Evolutionary conservation across 306 rosid genomes (phyloP).

Genomic region (Sindora glabra): DNA sequence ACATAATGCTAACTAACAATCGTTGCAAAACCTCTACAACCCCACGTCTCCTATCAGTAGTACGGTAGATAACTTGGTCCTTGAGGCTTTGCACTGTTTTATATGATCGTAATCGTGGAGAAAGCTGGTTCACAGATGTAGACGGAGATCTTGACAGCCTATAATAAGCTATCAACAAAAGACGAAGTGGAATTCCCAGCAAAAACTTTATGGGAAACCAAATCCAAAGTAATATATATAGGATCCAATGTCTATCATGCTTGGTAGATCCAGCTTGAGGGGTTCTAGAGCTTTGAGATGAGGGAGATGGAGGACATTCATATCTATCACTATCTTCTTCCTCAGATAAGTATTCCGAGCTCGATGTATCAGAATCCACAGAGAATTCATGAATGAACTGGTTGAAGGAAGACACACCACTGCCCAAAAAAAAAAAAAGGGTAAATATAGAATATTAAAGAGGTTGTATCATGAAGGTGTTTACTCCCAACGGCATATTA

Average conservation of each 20-base stretch:
- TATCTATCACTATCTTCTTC: constrained; percentile 57
- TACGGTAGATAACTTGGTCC: constrained; percentile 65
- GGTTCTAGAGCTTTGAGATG: constrained; percentile 57
- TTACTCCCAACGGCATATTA: too few relatives aligned
- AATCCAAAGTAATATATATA: constrained; percentile 43
- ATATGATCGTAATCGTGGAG: constrained; percentile 21
- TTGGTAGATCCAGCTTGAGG: constrained; percentile 37
- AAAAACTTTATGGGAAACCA: constrained; percentile 47
- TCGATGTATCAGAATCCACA: constrained; percentile 77
- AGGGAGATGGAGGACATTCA: constrained; percentile 46
- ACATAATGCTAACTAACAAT: background rate
- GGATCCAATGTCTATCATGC: constrained; percentile 34
- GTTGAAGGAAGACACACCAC: constrained; percentile 94
- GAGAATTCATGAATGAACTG: constrained; percentile 76
- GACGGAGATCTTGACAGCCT: constrained; percentile 19
- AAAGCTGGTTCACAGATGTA: constrained; percentile 20
- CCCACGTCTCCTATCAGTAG: constrained; percentile 92
- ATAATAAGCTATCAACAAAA: constrained; percentile 23
- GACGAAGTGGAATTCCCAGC: constrained; percentile 41
- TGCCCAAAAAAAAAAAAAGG: constrained; percentile 25
- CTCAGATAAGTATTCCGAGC: constrained; percentile 46
- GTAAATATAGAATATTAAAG: background rate
- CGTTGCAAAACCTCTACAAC: constrained; percentile 62
- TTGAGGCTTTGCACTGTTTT: constrained; percentile 48
- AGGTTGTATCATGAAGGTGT: background rate